Evolutionary conservation across 129 eudicot species (phyloP).

Genomic region (Lactuca saligna): DNA sequence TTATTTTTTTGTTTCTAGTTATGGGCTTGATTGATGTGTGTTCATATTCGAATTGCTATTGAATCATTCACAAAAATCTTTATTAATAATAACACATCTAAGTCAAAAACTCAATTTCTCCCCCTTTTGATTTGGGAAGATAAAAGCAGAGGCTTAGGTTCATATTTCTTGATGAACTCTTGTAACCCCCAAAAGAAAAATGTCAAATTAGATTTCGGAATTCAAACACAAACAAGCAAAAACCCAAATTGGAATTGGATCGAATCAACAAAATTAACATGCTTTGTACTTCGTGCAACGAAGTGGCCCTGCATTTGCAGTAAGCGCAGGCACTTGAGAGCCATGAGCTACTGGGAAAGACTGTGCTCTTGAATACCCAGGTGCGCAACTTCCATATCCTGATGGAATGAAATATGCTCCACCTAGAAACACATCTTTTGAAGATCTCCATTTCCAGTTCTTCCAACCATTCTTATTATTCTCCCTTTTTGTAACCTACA

Average conservation of each 20-base stretch:
- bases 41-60: too few relatives aligned
- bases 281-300: constrained; percentile 34
- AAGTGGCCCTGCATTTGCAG: constrained; percentile 57
- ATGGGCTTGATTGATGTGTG: too few relatives aligned
- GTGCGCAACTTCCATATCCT: constrained; percentile 55
- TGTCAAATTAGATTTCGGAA: constrained; percentile 2
- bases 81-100: too few relatives aligned
- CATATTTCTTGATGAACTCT: constrained; percentile 19
- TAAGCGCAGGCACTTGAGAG: constrained; percentile 49
- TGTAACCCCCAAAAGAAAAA: constrained; percentile 19
- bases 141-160: constrained; percentile 18
- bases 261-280: constrained; percentile 29
- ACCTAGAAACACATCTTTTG: constrained; percentile 49
- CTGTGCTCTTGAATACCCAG: constrained; percentile 45
- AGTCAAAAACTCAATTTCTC: too few relatives aligned
- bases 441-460: constrained; percentile 76
- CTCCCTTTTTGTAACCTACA: constrained; percentile 69
- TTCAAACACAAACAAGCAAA: constrained; percentile 6
- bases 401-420: constrained; percentile 75
- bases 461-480: constrained; percentile 48
- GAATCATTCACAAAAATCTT: too few relatives aligned
- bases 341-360: constrained; percentile 56
- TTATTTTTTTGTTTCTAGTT: too few relatives aligned
- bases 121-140: too few relatives aligned
- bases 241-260: not conserved